Evolutionary conservation across 768 basidiomycete species (phyloP).

Genomic region (Agrocybe praecox): DNA sequence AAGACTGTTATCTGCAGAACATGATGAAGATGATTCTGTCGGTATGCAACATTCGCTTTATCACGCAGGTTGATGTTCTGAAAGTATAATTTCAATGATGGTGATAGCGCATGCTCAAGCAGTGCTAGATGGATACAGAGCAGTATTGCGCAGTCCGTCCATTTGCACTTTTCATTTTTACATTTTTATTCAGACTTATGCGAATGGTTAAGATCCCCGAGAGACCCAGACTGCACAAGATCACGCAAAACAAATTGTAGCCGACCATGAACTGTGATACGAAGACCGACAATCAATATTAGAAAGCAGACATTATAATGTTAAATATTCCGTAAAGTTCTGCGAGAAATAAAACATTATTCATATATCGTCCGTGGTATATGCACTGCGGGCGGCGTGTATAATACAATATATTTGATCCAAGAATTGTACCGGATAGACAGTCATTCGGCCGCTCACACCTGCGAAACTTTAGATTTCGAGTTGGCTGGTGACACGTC

Average conservation of each 20-base stretch:
- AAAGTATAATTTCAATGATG: neutral
- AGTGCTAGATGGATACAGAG: constrained; percentile 30
- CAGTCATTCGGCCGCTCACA: neutral
- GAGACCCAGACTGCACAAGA: constrained; percentile 23
- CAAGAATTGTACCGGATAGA: neutral
- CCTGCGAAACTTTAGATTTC: neutral
- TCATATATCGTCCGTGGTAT: neutral
- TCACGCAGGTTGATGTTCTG: neutral
- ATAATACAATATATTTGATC: neutral
- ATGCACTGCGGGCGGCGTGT: neutral
- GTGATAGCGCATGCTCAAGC: neutral
- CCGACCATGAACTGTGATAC: constrained; percentile 8
- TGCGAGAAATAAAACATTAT: neutral
- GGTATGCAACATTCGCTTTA: neutral
- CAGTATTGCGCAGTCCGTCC: constrained; percentile 28
- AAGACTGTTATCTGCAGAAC: neutral
- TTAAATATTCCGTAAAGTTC: no score
- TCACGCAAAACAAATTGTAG: constrained; percentile 20
- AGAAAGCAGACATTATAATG: neutral
- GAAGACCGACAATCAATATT: no score
- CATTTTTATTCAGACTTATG: neutral
- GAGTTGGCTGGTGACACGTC: neutral
- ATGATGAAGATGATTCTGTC: neutral
- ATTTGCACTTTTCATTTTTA: neutral
- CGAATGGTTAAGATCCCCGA: constrained; percentile 17